Percentiles rank a stretch among this genome's conserved stretches.
Evolutionary conservation across 148 eudicot species (phyloP).

Genomic region (Oxyria digyna): DNA sequence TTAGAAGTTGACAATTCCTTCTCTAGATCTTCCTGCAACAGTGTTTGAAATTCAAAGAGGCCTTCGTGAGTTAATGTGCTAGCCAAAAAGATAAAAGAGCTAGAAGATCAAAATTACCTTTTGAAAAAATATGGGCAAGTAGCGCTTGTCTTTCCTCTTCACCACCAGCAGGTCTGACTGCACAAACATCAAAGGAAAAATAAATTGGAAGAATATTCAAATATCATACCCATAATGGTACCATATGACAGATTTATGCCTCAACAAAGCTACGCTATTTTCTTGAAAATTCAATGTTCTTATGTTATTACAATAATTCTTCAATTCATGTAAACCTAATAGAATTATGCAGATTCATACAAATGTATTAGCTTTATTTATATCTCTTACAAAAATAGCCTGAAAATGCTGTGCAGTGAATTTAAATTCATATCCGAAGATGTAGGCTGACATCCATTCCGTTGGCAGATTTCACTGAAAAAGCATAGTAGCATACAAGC

Average conservation of each 20-base stretch:
- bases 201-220: neutral
- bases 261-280: neutral
- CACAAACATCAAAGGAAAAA: conserved; percentile 8
- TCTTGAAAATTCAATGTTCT: neutral
- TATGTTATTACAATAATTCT: neutral
- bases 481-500: neutral
- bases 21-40: conserved; percentile 87
- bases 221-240: neutral
- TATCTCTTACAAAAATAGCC: too few species aligned
- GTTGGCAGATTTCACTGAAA: neutral
- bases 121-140: conserved; percentile 75
- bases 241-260: neutral
- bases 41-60: too few species aligned
- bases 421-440: neutral
- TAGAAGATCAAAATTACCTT: conserved; percentile 27
- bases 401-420: too few species aligned
- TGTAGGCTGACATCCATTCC: neutral
- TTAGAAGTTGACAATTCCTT: conserved; percentile 55
- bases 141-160: conserved; percentile 74
- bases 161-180: conserved; percentile 89
- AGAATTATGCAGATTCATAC: too few species aligned
- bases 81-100: neutral
- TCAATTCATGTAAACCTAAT: too few species aligned
- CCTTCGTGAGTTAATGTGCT: neutral
- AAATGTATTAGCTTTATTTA: too few species aligned